phyloP scores from a whole-genome alignment of 257 asterid genomes.

The Voacanga thouarsii region DNA sequence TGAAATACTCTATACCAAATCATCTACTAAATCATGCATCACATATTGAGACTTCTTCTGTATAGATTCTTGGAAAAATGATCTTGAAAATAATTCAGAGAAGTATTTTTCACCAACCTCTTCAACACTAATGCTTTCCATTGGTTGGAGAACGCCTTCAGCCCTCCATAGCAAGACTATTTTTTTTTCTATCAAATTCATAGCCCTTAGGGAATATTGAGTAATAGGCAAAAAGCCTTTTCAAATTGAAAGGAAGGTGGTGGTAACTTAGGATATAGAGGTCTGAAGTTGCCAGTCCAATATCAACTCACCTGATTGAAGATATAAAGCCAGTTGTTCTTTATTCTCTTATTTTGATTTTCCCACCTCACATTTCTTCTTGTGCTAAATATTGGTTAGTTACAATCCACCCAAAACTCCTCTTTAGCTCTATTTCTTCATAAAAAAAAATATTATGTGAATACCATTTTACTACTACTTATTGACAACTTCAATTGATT shows the following conservation, averaged over 20 bases:
- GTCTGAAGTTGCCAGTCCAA: background rate
- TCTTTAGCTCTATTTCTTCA: too few species aligned
- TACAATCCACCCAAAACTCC: too few species aligned
- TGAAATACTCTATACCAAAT: conserved; percentile 44
- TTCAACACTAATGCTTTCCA: conserved; percentile 27
- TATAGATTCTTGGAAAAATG: conserved; percentile 38
- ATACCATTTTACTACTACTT: too few species aligned
- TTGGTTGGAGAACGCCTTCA: conserved; percentile 43
- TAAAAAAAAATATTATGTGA: too few species aligned
- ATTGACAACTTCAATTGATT: too few species aligned
- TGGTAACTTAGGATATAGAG: conserved; percentile 31
- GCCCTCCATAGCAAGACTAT: conserved; percentile 53
- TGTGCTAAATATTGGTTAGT: background rate
- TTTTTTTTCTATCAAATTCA: conserved; percentile 38
- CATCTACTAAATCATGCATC: conserved; percentile 48
- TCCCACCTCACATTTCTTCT: background rate
- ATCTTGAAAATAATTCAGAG: conserved; percentile 39
- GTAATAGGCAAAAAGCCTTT: conserved; percentile 46
- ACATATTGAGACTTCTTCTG: conserved; percentile 29
- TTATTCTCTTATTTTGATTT: background rate
- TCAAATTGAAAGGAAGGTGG: conserved; percentile 43
- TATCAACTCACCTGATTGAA: background rate
- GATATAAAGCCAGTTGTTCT: background rate
- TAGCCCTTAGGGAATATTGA: conserved; percentile 54
- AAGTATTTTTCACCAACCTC: conserved; percentile 40